phyloP scores from a whole-genome alignment of 306 rosid species.

The Medicago arabica region DNA sequence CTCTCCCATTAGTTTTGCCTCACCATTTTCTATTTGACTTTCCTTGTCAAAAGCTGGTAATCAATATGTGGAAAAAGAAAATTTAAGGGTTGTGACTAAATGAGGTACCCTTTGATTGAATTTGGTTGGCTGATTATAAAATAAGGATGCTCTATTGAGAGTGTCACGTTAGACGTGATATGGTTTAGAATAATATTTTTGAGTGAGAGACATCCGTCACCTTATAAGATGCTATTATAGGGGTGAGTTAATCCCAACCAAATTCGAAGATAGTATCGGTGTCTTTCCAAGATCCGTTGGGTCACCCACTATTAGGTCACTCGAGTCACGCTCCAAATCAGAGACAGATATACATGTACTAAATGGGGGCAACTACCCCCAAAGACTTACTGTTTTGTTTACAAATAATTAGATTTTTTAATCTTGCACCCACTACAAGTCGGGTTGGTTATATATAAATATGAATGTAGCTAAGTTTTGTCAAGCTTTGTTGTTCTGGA shows the following conservation, averaged over 20 bases:
- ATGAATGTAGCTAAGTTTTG: too few species aligned
- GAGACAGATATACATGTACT: background rate
- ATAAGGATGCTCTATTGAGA: too few species aligned
- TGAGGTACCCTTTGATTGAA: background rate
- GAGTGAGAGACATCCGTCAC: too few species aligned
- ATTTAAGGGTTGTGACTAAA: background rate
- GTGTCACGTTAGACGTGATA: too few species aligned
- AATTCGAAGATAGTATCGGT: background rate
- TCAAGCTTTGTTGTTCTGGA: background rate
- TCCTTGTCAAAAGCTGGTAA: background rate
- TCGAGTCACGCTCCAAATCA: background rate
- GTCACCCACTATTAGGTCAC: background rate
- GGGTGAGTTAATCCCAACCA: background rate
- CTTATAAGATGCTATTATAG: background rate
- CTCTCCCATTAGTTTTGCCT: conserved; percentile 13
- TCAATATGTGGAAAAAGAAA: background rate
- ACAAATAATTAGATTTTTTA: too few species aligned
- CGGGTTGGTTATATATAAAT: too few species aligned
- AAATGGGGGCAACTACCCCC: too few species aligned
- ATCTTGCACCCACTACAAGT: too few species aligned
- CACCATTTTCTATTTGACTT: background rate
- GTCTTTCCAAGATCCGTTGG: background rate
- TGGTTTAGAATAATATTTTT: too few species aligned
- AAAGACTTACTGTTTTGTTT: too few species aligned
- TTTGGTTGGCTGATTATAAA: too few species aligned